Percentiles rank a stretch among this genome's conserved stretches.
Evolutionary conservation across 768 basidiomycete genomes (phyloP).

Genomic region (Kwoniella bestiolae): DNA sequence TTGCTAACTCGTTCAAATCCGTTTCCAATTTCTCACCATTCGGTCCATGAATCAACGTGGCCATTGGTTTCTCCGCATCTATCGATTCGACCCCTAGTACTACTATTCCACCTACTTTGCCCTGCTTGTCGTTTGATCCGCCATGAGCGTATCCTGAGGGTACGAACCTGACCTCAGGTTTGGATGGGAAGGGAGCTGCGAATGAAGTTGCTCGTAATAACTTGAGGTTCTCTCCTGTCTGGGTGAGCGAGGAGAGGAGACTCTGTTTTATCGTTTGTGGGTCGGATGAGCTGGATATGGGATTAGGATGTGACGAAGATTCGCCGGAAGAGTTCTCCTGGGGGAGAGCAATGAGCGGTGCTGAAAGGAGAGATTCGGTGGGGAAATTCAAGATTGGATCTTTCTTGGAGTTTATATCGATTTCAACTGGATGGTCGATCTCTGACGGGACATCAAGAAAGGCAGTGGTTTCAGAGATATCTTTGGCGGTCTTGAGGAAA

Average conservation of each 20-base stretch:
- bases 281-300: constrained; percentile 65
- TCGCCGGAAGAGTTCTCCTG: constrained; percentile 58
- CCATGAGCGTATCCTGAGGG: constrained; percentile 55
- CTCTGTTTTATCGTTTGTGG: constrained; percentile 78
- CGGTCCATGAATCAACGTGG: constrained; percentile 47
- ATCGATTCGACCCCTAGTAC: constrained; percentile 61
- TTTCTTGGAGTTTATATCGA: background rate
- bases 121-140: constrained; percentile 58
- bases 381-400: constrained; percentile 63
- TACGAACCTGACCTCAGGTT: constrained; percentile 47
- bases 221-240: constrained; percentile 58
- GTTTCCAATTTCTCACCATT: constrained; percentile 58
- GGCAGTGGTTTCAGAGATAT: constrained; percentile 83
- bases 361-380: constrained; percentile 64
- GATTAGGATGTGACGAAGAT: constrained; percentile 36
- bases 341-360: constrained; percentile 68
- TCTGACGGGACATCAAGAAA: constrained; percentile 65
- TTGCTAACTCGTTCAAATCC: constrained; percentile 70
- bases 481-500: constrained; percentile 74
- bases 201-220: constrained; percentile 56
- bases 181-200: constrained; percentile 55
- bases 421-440: background rate
- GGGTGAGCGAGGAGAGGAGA: constrained; percentile 56
- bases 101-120: constrained; percentile 60
- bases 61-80: constrained; percentile 54